These are phyloP conservation scores for Ogataea paradorogensis DNA, from an alignment of 805 yeast species.

Conservation along the genomic window DNA sequence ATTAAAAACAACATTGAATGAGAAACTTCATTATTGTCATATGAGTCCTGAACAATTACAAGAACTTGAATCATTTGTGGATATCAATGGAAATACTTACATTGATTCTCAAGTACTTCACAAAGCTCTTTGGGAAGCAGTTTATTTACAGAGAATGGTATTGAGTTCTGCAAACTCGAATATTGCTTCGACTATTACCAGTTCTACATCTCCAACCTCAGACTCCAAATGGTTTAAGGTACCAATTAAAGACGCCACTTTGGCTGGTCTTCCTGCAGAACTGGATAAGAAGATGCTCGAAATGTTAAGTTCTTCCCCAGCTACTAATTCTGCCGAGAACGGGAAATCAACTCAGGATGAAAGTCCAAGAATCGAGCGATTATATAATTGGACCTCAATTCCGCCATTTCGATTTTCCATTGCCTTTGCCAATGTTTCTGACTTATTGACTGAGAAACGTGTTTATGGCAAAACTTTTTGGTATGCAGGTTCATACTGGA, in stretches of 20 bases:
- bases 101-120: slow-evolving; percentile 39
- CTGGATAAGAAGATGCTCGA: slow-evolving; percentile 30
- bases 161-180: slow-evolving; percentile 30
- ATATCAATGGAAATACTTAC: slow-evolving; percentile 36
- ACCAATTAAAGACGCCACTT: slow-evolving; percentile 47
- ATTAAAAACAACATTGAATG: slow-evolving; percentile 37
- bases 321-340: slow-evolving; percentile 15
- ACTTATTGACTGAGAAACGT: slow-evolving; percentile 42
- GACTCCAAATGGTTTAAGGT: slow-evolving; percentile 38
- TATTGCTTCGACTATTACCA: slow-evolving; percentile 29
- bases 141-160: slow-evolving; percentile 40
- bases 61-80: slow-evolving; percentile 39
- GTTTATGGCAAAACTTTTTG: slow-evolving; percentile 51
- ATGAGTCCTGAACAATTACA: slow-evolving; percentile 47
- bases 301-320: slow-evolving; percentile 18
- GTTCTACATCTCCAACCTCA: slow-evolving; percentile 30
- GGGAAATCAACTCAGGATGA: slow-evolving; percentile 29
- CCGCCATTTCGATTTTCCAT: slow-evolving; percentile 57
- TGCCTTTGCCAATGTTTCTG: slow-evolving; percentile 47
- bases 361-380: slow-evolving; percentile 14
- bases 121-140: slow-evolving; percentile 50
- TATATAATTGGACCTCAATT: slow-evolving; percentile 38
- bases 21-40: slow-evolving; percentile 46
- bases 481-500: slow-evolving; percentile 65
- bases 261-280: slow-evolving; percentile 42